Evolutionary conservation across 768 basidiomycete species (phyloP), one percentile per base, ranked within the genome.

Genomic region (Leucogyrophana mollusca): DNA sequence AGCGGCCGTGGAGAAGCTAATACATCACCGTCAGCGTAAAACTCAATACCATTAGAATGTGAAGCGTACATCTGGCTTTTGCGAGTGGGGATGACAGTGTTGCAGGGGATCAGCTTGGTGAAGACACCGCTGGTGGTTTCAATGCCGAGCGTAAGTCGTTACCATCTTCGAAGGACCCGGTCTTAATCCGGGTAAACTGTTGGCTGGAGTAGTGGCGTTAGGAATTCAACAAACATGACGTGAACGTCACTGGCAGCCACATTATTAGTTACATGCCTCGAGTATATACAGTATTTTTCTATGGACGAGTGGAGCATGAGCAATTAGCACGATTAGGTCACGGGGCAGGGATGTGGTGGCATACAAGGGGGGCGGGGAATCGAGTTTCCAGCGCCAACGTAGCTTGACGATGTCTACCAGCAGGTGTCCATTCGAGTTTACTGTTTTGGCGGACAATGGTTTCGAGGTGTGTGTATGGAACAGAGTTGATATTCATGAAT

Each of bases 51-150:
- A 35, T 5, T n/a, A 25, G 10, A 0, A 70, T 30, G 27, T 30
- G 13, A 1, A 1, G 67, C 81, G 11, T 50, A 85, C 82, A 88
- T 95, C 73, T 98, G 94, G 51, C 83, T 84, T 79, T 98, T 97
- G 77, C 89, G 87, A 58, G 94, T 97, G 49, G 95, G 95, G 65
- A 98, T 94, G 62, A 95, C 92, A 34, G 95, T 97, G 83, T 97
- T 97, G 58, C 95, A 87, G 50, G 92, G 80, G 60, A 99, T 97
- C 61, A 99, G 79, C 71, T 95, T 96, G 56, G 94, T 97, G 78
- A 97, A 91, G 58, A 97, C 94, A 66, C 94, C 93, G 60, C 95
- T 93, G 32, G 94, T 95, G 58, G 94, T 97, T 80, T 97, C 95
- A 58, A 98, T 99, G 80, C 94, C 94, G 65, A 97, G 91, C 23